Percentiles rank a stretch among this genome's conserved stretches.
Evolutionary conservation across 306 rosid species (phyloP).

Genomic region (Gastrolobium bilobum): DNA sequence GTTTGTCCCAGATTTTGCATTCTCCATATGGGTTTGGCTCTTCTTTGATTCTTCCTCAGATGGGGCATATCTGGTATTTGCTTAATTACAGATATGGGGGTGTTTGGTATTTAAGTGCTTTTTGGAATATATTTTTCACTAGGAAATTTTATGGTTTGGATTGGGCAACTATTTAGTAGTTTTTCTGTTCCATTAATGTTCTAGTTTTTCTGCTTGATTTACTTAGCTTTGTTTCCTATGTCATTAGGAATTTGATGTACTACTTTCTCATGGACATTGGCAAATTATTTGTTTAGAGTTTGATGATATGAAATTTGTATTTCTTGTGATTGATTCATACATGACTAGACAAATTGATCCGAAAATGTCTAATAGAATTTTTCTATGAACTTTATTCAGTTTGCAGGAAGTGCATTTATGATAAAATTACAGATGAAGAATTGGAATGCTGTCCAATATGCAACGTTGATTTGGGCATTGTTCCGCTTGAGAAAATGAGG

Average conservation of each 20-base stretch:
- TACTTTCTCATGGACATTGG: conserved; percentile 9
- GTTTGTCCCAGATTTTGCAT: conserved; percentile 33
- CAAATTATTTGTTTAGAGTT: not conserved
- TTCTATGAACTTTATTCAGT: conserved; percentile 59
- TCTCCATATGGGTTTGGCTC: conserved; percentile 45
- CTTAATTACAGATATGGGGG: conserved; percentile 43
- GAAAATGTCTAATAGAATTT: conserved; percentile 32
- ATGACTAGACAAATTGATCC: conserved; percentile 7
- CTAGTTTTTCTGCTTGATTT: not conserved
- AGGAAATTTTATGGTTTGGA: not conserved
- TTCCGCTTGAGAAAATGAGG: conserved; percentile 81
- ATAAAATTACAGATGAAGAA: conserved; percentile 69
- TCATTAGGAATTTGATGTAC: not conserved
- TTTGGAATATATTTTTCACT: not conserved
- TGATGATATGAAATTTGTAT: conserved; percentile 11
- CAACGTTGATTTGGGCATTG: conserved; percentile 66
- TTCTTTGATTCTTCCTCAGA: not conserved
- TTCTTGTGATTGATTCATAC: not conserved
- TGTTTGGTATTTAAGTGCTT: conserved; percentile 41
- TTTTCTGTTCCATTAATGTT: not conserved
- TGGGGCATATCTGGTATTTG: conserved; percentile 39
- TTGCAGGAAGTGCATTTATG: conserved; percentile 89
- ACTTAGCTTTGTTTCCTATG: not conserved
- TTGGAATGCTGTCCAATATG: conserved; percentile 80
- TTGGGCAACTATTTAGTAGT: conserved; percentile 17